Base-by-base conservation (phyloP, 2,329 filamentous ascomycete species). In the Lecanoromycetidae sp. region DNA sequence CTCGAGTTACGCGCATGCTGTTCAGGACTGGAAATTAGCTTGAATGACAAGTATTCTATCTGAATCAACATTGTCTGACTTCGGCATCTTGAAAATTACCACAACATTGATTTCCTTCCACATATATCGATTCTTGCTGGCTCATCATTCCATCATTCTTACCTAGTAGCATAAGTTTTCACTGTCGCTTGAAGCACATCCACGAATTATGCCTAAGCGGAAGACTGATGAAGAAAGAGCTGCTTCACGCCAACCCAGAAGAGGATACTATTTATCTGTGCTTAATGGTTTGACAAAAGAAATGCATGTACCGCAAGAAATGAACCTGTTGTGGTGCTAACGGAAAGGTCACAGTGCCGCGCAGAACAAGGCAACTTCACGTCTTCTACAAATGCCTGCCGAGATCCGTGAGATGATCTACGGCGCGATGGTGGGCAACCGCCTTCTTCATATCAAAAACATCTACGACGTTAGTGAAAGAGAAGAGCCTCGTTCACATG, bases 321-420 rank as follows among this genome's bases (percentile, higher is more conserved):
- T 25, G 17, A 19, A 8, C n/a, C 20, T 6, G 19, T 8, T n/a
- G 5, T 12, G 15, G 2, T 12, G 25, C 2, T 12, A 22, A 29
- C 17, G 17, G 13, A 36, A 6, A 20, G 1, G 3, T 12, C 12
- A 8, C n/a, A 49, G 46, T 17, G 25, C 44, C 22, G n/a, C 19
- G 12, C 9, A 23, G 7, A 49, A 49, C 20, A 40, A 38, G 17
- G 8, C 33, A 12, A 22, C 19, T 15, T 49, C 46, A 19, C 46
- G 39, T 6, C 39, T 44, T 12, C 39, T 44, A 4, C 38, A 30
- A 23, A 22, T 49, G 7, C 39, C 46, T 13, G 17, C 32, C n/a
- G 46, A 49, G 38, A 26, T 49, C 9, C 39, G 46, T 17, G 30
- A 36, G 8, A 39, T 44, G 10, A 49, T 49, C 6, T 49, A 34